phyloP scores from a whole-genome alignment of 2,329 filamentous ascomycete species.

The Fusarium pseudonygamai region DNA sequence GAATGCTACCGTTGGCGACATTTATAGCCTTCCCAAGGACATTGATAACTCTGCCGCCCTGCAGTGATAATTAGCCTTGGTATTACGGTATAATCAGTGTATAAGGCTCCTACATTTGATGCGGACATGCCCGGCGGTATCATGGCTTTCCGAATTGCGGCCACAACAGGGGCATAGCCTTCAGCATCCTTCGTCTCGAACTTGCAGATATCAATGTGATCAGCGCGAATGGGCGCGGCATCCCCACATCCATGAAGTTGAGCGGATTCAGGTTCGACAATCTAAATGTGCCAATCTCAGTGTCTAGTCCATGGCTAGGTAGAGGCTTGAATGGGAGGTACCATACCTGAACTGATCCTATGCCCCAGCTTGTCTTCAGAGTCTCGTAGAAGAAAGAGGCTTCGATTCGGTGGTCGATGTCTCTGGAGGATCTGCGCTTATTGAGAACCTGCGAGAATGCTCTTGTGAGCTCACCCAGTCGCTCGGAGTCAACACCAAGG shows the following conservation, averaged over 20 bases:
- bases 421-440: not conserved
- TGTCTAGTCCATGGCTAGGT: too few species aligned
- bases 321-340: too few species aligned
- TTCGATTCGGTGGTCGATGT: not conserved
- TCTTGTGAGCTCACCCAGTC: accelerated
- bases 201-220: not conserved
- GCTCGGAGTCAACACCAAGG: not conserved
- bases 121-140: not conserved
- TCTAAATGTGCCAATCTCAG: not conserved
- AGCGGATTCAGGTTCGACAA: accelerated
- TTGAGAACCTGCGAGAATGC: not conserved
- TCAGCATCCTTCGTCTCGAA: not conserved
- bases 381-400: not conserved
- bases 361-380: accelerated
- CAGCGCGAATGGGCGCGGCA: not conserved
- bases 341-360: accelerated
- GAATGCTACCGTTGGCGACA: not conserved
- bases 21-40: not conserved
- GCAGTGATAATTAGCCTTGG: too few species aligned
- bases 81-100: too few species aligned
- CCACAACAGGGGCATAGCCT: not conserved
- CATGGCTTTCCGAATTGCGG: not conserved
- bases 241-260: not conserved
- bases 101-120: too few species aligned
- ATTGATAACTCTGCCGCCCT: too few species aligned